These are phyloP conservation scores for Ogataea kodamae DNA, from an alignment of 805 yeast species.

Conservation along the genomic window DNA sequence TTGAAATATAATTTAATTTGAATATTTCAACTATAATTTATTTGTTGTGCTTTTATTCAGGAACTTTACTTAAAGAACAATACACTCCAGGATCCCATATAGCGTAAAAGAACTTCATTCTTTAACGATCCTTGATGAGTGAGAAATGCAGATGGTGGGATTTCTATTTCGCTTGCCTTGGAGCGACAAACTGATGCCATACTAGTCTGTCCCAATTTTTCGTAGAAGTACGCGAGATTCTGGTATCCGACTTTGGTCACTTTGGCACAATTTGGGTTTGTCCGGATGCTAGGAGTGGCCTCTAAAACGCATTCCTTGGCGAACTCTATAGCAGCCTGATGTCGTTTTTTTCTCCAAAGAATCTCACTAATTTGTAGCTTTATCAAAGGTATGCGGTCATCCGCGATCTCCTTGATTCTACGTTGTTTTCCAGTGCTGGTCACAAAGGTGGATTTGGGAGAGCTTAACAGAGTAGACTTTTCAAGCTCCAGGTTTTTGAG, in stretches of 20 bases:
- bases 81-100: slow-evolving; percentile 36
- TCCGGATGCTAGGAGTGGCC: slow-evolving; percentile 29
- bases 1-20: background rate
- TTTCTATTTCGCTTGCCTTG: slow-evolving; percentile 28
- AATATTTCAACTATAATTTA: background rate
- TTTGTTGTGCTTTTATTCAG: background rate
- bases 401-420: slow-evolving; percentile 23
- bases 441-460: slow-evolving; percentile 14
- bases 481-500: slow-evolving; percentile 32
- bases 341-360: slow-evolving; percentile 35
- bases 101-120: slow-evolving; percentile 32
- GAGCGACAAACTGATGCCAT: slow-evolving; percentile 24
- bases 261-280: slow-evolving; percentile 36
- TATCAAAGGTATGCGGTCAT: slow-evolving; percentile 35
- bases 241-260: slow-evolving; percentile 36
- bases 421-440: too few relatives aligned
- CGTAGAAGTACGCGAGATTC: slow-evolving; percentile 36
- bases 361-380: slow-evolving; percentile 43
- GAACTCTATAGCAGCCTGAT: slow-evolving; percentile 37
- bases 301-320: slow-evolving; percentile 38
- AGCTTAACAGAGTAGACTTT: slow-evolving; percentile 13
- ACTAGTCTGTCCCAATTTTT: slow-evolving; percentile 28
- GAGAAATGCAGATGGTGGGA: slow-evolving; percentile 31
- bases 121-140: slow-evolving; percentile 24
- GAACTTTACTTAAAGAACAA: slow-evolving; percentile 31